Base-by-base conservation (phyloP, 2,329 filamentous ascomycete genomes). In the Bimuria novae-zelandiae region DNA sequence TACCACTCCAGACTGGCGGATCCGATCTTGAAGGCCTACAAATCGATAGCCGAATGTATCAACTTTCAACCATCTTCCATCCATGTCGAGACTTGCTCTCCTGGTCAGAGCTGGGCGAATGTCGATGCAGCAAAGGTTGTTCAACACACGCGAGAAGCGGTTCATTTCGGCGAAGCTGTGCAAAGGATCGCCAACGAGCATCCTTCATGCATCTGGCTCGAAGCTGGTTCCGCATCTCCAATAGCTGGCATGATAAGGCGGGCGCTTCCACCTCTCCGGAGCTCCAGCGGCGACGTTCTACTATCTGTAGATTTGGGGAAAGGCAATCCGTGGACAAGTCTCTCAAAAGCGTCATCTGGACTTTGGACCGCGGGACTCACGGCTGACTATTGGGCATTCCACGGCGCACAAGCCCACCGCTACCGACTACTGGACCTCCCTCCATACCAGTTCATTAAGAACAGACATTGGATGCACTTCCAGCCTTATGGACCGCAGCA, bases 291-390 rank as follows among this genome's bases (percentile, higher is more conserved):
- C 10, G 35, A 29, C 3, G 14, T 44, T 23, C 45, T 39, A 7
- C 30, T 22, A 6, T 10, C 45, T 11, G 25, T n/a, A 8, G 6
- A n/a, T 14, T 36, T 17, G 5, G 10, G 8, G 16, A 11, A 39
- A 37, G 7, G 14, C 2, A 37, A 30, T n/a, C 8, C 17, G 19
- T 17, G 11, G 4, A 23, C 12, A 10, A 25, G 37, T 14, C 61
- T 75, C 1, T 50, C 57, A 1, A 59, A 70, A 21, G 51, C 61
- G 0, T 70, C 64, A 3, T 17, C 62, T 7, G 43, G 44, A 3
- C 65, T 80, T 0, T 80, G 78, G 78, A 73, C 71, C 29, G 37
- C 52, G 1, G 76, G 77, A 0, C 4, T 75, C 0, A 17, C 22
- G 0, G 54, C 70, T 0, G 46, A 66, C 0, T 76, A 71, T 61